A percentile compares a stretch with the other conserved stretches of the same genome.
Evolutionary conservation across 306 rosid genomes (phyloP).

Genomic region (Argentina anserina): DNA sequence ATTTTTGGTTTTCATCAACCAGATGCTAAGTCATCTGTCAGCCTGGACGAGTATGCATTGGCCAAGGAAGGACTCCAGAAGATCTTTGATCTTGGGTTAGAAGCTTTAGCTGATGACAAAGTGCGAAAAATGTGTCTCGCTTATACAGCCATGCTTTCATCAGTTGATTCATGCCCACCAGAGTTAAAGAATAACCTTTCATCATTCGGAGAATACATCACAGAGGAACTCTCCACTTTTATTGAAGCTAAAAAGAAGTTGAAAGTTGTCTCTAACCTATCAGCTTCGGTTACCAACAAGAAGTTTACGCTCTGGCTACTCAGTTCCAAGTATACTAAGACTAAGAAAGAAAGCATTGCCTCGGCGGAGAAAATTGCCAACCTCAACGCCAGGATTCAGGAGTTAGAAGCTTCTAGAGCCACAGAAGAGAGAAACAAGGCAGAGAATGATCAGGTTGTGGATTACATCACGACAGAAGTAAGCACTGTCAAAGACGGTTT

Average conservation of each 20-base stretch:
- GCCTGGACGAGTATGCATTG: neutral
- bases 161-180: neutral
- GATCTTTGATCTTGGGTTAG: neutral
- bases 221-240: neutral
- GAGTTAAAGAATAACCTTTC: neutral
- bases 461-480: neutral
- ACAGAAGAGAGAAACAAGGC: neutral
- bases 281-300: neutral
- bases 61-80: neutral
- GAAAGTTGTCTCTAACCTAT: neutral
- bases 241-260: neutral
- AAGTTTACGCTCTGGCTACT: neutral
- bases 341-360: neutral
- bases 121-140: neutral
- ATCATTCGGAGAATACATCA: neutral
- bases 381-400: neutral
- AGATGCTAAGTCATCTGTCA: too few species aligned
- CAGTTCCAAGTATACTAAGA: neutral
- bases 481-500: neutral
- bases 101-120: neutral
- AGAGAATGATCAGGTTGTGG: neutral
- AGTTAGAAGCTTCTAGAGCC: neutral
- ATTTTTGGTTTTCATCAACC: neutral
- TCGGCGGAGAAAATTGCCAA: neutral
- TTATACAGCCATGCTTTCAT: neutral